Conservation (phyloP, 371 early-diverging fungal genomes). For the Mucor circinelloides region DNA sequence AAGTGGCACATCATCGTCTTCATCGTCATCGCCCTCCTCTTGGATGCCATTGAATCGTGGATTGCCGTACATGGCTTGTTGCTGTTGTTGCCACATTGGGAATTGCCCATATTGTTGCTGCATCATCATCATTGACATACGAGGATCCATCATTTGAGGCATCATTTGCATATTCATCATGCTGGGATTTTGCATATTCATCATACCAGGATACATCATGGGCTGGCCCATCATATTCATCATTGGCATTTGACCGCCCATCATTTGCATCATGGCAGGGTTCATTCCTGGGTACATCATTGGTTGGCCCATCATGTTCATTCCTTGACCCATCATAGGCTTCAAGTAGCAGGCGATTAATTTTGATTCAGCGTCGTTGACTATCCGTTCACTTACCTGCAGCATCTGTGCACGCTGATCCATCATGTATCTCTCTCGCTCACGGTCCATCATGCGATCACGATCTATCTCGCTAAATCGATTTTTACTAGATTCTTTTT, state of each 20-base stretch:
- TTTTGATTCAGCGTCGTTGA: too few relatives aligned
- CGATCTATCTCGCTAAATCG: slow-evolving; percentile 28
- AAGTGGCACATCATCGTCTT: slow-evolving; percentile 40
- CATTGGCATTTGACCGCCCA: slow-evolving; percentile 37
- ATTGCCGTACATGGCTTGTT: slow-evolving; percentile 24
- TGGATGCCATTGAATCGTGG: slow-evolving; percentile 12
- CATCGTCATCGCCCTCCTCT: slow-evolving; percentile 38
- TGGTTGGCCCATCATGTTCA: slow-evolving; percentile 21
- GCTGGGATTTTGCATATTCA: slow-evolving; percentile 22
- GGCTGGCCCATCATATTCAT: slow-evolving; percentile 26
- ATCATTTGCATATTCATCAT: slow-evolving; percentile 31
- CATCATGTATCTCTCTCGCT: slow-evolving; percentile 30
- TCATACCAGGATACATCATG: slow-evolving; percentile 43
- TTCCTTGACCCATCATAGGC: slow-evolving; percentile 19
- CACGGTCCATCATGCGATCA: slow-evolving; percentile 33
- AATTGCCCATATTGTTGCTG: slow-evolving; percentile 33
- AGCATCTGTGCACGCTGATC: slow-evolving; percentile 34
- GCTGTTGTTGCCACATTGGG: slow-evolving; percentile 29
- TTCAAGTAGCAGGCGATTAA: not conserved
- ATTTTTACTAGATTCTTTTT: slow-evolving; percentile 31
- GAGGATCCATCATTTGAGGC: slow-evolving; percentile 43
- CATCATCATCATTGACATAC: slow-evolving; percentile 47
- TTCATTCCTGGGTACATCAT: slow-evolving; percentile 43
- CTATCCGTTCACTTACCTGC: slow-evolving; percentile 8
- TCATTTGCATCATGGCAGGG: slow-evolving; percentile 28